Evolutionary conservation across 1,139 yeast genomes (phyloP).

Genomic region (Debaryomycetaceae sp.): DNA sequence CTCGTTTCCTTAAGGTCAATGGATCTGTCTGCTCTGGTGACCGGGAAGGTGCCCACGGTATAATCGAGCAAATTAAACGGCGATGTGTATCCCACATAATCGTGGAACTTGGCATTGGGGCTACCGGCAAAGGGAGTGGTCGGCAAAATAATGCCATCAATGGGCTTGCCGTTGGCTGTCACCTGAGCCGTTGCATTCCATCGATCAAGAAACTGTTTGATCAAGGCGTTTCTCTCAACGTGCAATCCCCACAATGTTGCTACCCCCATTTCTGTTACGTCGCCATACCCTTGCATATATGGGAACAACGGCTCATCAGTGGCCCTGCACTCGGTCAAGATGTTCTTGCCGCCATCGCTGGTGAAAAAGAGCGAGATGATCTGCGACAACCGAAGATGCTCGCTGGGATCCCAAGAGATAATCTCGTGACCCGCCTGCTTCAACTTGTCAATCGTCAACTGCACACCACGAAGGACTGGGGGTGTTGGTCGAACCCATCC

Average conservation of each 20-base stretch:
- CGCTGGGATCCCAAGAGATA: slow-evolving; percentile 13
- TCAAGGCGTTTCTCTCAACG: slow-evolving; percentile 28
- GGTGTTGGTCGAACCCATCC: slow-evolving; percentile 15
- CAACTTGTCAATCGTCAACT: slow-evolving; percentile 10
- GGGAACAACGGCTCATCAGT: slow-evolving; percentile 8
- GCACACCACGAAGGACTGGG: slow-evolving; percentile 16
- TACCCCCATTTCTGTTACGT: slow-evolving; percentile 8
- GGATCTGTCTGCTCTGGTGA: slow-evolving; percentile 38
- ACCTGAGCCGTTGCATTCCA: slow-evolving; percentile 21
- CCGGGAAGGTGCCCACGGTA: slow-evolving; percentile 51
- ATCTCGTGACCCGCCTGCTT: slow-evolving; percentile 15
- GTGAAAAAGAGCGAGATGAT: slow-evolving; percentile 11
- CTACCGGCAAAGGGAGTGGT: slow-evolving; percentile 23
- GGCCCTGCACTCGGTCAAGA: slow-evolving; percentile 14
- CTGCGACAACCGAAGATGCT: slow-evolving; percentile 8
- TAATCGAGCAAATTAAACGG: slow-evolving; percentile 53
- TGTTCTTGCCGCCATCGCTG: slow-evolving; percentile 15
- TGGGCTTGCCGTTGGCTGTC: slow-evolving; percentile 22
- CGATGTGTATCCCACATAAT: slow-evolving; percentile 34
- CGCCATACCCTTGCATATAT: slow-evolving; percentile 1
- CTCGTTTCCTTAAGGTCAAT: slow-evolving; percentile 23
- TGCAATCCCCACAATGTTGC: slow-evolving; percentile 17
- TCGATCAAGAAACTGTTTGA: slow-evolving; percentile 21
- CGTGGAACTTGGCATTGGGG: slow-evolving; percentile 14
- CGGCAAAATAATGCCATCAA: slow-evolving; percentile 34